phyloP scores from a whole-genome alignment of 2,329 filamentous ascomycete genomes.

The Lachnellula occidentalis region DNA sequence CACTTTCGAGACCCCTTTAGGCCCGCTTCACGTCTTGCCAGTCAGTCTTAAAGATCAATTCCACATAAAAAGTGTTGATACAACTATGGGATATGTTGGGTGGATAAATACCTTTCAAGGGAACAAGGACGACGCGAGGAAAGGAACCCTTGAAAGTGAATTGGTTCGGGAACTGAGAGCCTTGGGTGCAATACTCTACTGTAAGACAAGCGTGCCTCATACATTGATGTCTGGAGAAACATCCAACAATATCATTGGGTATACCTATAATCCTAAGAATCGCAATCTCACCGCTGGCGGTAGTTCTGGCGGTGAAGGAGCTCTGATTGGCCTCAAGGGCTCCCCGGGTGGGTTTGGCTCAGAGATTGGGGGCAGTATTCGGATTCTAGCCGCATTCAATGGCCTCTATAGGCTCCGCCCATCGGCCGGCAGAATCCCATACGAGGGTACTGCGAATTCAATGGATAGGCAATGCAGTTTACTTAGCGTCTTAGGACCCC shows the following conservation, averaged over 20 bases:
- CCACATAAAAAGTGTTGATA: not conserved
- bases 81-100: not conserved
- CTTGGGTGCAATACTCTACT: constrained; percentile 73
- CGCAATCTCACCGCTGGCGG: constrained; percentile 76
- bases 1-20: not conserved
- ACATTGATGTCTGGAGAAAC: constrained; percentile 1
- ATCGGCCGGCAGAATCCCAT: not conserved
- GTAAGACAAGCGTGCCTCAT: constrained; percentile 75
- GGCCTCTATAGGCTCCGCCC: not conserved
- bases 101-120: not conserved
- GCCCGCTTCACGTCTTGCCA: not conserved
- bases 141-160: not conserved
- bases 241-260: constrained; percentile 67
- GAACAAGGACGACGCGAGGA: not conserved
- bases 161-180: not conserved
- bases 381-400: constrained; percentile 8
- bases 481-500: no score
- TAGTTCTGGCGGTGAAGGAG: constrained; percentile 48
- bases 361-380: constrained; percentile 11
- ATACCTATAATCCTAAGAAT: constrained; percentile 73
- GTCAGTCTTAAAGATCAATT: not conserved
- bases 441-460: no score
- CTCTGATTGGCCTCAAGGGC: constrained; percentile 10
- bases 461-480: no score
- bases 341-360: constrained; percentile 6